Base-by-base conservation (phyloP, 768 basidiomycete genomes). In the Crucibulum laeve region DNA sequence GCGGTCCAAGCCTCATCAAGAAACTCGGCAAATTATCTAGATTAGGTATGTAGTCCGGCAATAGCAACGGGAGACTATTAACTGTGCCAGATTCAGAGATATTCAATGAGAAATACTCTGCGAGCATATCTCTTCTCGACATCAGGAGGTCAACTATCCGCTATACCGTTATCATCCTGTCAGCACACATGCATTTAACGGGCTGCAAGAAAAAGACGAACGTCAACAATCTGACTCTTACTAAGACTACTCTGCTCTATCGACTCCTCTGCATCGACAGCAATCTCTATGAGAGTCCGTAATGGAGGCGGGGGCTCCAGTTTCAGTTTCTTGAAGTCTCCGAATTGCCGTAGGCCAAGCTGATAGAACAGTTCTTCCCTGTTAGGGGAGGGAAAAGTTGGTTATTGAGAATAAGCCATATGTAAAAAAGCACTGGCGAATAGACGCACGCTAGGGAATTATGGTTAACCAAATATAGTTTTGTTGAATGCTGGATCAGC, bases 301-400 rank as follows among this genome's bases (percentile, higher is more conserved):
- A 98, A 58, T 0, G 80, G 67, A 0, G 92, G 91, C 2, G 94
- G 70, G 1, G 95, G 94, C 25, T 93, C 84, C 2, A 98, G 72
- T 48, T 82, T 84, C 40, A 97, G 65, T 17, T 80, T 74, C 47
- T 78, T 74, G 49, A 87, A 78, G 48, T 87, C 77, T 1, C 93
- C 91, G 55, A 99, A 99, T 60, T 98, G 95, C 14, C 90, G 74
- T 21, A 98, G 64, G 1, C 81, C 91, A 5, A 99, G 76, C 57
- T 99, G 96, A 63, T 96, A 97, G 61, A 98, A 95, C 25, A 96
- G 71, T 53, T 96, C 92, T 55, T 96, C 92, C 0, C 93, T 96
- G 28, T 3, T n/a, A 48, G 32, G 33, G 36, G 2, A 28, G 42
- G 17, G 46, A 42, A 13, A 46, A 34, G 34, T 7, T n/a, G n/a